Percentiles rank a stretch among this genome's conserved stretches.
phyloP scores from a whole-genome alignment of 1,139 yeast genomes.

The Scheffersomyces parashehatae region DNA sequence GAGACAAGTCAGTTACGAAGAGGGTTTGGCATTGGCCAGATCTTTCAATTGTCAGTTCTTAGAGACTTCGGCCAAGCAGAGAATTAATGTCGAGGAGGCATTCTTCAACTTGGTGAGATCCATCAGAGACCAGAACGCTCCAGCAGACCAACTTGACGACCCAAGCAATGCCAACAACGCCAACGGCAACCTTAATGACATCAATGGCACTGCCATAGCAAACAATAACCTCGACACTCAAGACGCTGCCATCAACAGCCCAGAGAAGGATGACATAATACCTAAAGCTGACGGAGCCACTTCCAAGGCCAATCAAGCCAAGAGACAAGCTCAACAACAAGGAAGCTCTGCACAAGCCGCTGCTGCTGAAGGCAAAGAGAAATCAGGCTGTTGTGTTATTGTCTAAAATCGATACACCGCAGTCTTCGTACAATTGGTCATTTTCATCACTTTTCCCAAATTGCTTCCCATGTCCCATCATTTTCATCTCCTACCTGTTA shows the following conservation, averaged over 20 bases:
- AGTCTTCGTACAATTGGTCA: too few species aligned
- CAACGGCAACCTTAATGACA: conserved; percentile 4
- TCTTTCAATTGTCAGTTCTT: conserved; percentile 77
- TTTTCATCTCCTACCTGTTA: too few species aligned
- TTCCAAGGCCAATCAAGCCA: conserved; percentile 2
- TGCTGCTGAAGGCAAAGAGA: conserved; percentile 31
- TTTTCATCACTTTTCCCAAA: too few species aligned
- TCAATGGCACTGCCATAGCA: conserved; percentile 1
- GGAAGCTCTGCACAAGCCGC: conserved; percentile 8
- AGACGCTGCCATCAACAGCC: conserved; percentile 16
- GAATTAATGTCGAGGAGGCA: conserved; percentile 92
- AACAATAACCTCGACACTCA: conserved; percentile 8
- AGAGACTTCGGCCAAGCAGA: conserved; percentile 92
- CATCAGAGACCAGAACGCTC: conserved; percentile 47
- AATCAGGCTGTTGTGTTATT: conserved; percentile 49
- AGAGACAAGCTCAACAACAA: conserved; percentile 9
- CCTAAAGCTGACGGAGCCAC: conserved; percentile 2
- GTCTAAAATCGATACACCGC: conserved; percentile 19
- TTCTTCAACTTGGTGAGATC: conserved; percentile 74
- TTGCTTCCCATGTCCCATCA: too few species aligned
- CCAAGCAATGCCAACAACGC: conserved; percentile 6
- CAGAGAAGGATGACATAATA: conserved; percentile 4
- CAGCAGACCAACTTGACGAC: conserved; percentile 7
- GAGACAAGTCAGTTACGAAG: conserved; percentile 78
- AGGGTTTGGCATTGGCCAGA: conserved; percentile 77